phyloP scores from a whole-genome alignment of 768 basidiomycete species.

The Tulasnella calospora region DNA sequence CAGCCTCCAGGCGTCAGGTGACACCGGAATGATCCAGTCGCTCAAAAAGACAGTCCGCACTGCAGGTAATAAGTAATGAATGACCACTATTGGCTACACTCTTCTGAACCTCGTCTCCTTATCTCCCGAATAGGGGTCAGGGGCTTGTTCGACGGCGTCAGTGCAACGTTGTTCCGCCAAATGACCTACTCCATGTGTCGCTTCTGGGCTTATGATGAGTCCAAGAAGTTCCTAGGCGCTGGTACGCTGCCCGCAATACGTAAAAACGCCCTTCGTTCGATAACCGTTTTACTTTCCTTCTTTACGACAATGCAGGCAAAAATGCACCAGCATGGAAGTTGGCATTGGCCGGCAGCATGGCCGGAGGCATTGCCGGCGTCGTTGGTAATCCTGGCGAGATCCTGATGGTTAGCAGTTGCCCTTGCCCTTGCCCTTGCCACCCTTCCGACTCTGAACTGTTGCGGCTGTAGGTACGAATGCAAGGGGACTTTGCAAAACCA shows the following conservation, averaged over 20 bases:
- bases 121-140: conserved; percentile 21
- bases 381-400: conserved; percentile 84
- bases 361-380: conserved; percentile 78
- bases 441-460: background rate
- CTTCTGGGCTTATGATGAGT: conserved; percentile 92
- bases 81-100: background rate
- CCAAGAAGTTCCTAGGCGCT: conserved; percentile 75
- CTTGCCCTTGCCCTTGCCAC: background rate
- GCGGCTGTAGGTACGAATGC: conserved; percentile 60
- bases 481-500: conserved; percentile 86
- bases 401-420: conserved; percentile 15
- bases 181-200: conserved; percentile 89
- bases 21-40: conserved; percentile 81
- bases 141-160: conserved; percentile 80
- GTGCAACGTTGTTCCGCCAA: conserved; percentile 85
- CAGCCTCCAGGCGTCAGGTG: conserved; percentile 76
- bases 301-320: conserved; percentile 40
- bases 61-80: conserved; percentile 48
- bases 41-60: conserved; percentile 76
- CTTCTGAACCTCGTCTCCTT: conserved; percentile 35
- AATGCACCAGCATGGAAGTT: conserved; percentile 77
- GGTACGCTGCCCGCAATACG: conserved; percentile 34
- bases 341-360: conserved; percentile 78
- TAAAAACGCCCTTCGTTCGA: background rate
- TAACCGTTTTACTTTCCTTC: background rate